Conservation (phyloP, 2,329 filamentous ascomycete genomes). For the Cryoendolithus antarcticus region DNA sequence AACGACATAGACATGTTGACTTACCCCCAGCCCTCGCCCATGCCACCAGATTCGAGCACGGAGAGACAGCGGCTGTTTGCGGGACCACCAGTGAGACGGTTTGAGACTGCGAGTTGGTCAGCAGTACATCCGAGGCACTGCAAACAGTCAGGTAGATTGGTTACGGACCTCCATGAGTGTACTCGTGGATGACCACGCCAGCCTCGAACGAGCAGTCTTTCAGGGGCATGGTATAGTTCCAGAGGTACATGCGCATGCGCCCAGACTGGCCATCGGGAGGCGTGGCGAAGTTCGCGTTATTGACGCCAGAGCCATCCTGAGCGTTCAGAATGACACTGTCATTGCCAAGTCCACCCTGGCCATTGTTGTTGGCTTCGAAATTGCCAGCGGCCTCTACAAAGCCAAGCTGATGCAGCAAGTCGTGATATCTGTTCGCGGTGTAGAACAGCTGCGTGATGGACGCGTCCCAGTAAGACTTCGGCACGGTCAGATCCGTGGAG, state of each 20-base stretch:
- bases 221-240: slow-evolving; percentile 35
- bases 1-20: no score
- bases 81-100: slow-evolving; percentile 47
- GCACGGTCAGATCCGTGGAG: slow-evolving; percentile 1
- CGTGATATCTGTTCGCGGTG: slow-evolving; percentile 48
- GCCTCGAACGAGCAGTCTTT: slow-evolving; percentile 48
- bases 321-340: slow-evolving; percentile 45
- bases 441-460: slow-evolving; percentile 50
- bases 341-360: slow-evolving; percentile 37
- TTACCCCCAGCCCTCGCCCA: slow-evolving; percentile 44
- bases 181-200: slow-evolving; percentile 49
- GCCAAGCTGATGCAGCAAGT: slow-evolving; percentile 44
- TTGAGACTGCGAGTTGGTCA: slow-evolving; percentile 36
- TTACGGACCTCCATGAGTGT: slow-evolving; percentile 29
- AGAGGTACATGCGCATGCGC: slow-evolving; percentile 50
- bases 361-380: slow-evolving; percentile 47
- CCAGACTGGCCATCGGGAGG: slow-evolving; percentile 39
- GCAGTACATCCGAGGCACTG: not conserved
- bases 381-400: slow-evolving; percentile 49
- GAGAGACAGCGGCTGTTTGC: slow-evolving; percentile 39
- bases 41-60: slow-evolving; percentile 39
- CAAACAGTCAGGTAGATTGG: not conserved
- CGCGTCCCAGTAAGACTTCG: slow-evolving; percentile 36
- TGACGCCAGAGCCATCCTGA: slow-evolving; percentile 42
- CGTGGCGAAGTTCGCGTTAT: slow-evolving; percentile 49